phyloP scores from a whole-genome alignment of 2,329 filamentous ascomycete genomes.

The Daldinia sp. region DNA sequence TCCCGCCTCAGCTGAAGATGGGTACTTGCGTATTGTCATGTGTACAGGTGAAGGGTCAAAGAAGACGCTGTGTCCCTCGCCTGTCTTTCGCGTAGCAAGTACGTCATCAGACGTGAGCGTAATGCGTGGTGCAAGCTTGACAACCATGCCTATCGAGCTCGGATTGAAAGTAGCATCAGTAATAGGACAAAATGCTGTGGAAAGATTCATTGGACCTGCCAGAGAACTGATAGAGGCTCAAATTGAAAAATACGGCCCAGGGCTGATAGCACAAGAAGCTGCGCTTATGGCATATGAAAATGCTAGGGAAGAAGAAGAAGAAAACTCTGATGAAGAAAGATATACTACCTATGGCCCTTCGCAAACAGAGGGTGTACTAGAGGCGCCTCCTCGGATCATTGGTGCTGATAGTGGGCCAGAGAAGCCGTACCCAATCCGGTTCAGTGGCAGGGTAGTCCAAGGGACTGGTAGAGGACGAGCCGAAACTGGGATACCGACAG shows the following conservation, averaged over 20 bases:
- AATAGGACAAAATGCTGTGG: constrained; percentile 60
- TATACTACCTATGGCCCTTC: constrained; percentile 55
- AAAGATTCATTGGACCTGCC: constrained; percentile 59
- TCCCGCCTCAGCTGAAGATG: constrained; percentile 71
- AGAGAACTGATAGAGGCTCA: constrained; percentile 57
- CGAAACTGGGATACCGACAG: constrained; percentile 64
- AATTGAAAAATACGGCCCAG: constrained; percentile 51
- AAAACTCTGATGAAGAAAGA: constrained; percentile 53
- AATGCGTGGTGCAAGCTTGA: constrained; percentile 72
- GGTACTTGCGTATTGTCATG: constrained; percentile 76
- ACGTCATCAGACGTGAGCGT: constrained; percentile 71
- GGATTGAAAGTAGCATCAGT: constrained; percentile 69
- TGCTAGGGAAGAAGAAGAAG: constrained; percentile 51
- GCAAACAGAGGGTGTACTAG: constrained; percentile 50
- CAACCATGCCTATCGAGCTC: constrained; percentile 74
- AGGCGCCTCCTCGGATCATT: constrained; percentile 55
- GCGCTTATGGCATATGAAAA: constrained; percentile 57
- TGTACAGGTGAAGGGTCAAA: constrained; percentile 60
- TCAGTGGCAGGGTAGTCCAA: constrained; percentile 61
- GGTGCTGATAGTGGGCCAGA: constrained; percentile 65
- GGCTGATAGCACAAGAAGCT: constrained; percentile 56
- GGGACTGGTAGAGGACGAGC: constrained; percentile 58
- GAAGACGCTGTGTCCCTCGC: constrained; percentile 72
- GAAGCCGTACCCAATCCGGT: constrained; percentile 65
- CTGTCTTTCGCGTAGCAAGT: constrained; percentile 76